phyloP scores from a whole-genome alignment of 805 yeast species.

The Pichia sporocuriosa region DNA sequence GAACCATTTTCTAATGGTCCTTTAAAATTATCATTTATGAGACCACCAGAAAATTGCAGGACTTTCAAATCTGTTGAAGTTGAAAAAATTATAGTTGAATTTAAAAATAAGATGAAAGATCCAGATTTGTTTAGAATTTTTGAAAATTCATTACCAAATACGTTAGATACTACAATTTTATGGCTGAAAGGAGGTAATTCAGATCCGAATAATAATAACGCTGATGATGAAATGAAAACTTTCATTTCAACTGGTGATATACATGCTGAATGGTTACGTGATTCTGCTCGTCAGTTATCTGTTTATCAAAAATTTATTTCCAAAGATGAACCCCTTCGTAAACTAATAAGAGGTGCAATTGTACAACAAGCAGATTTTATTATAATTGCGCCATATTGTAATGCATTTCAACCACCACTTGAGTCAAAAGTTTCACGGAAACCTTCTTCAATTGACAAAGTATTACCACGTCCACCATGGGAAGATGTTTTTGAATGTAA shows the following conservation, averaged over 20 bases:
- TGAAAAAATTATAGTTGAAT: constrained; percentile 50
- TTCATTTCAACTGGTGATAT: constrained; percentile 90
- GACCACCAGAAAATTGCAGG: constrained; percentile 68
- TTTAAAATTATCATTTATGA: constrained; percentile 56
- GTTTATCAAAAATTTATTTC: constrained; percentile 61
- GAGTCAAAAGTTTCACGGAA: constrained; percentile 42
- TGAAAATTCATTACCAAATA: constrained; percentile 82
- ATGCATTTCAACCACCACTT: constrained; percentile 85
- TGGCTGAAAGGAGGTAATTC: constrained; percentile 44
- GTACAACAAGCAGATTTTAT: constrained; percentile 68
- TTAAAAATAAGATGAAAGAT: constrained; percentile 44
- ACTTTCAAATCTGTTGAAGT: constrained; percentile 61
- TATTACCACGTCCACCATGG: constrained; percentile 67
- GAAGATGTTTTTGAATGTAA: constrained; percentile 76
- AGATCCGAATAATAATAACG: constrained; percentile 33
- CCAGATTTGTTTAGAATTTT: constrained; percentile 66
- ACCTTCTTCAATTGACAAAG: constrained; percentile 53
- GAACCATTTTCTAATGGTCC: constrained; percentile 54
- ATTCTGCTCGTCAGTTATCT: constrained; percentile 75
- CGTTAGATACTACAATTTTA: constrained; percentile 78
- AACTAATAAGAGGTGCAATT: constrained; percentile 69
- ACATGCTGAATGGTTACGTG: constrained; percentile 90
- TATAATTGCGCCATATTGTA: constrained; percentile 67
- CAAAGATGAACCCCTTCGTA: constrained; percentile 42
- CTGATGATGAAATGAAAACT: too few relatives aligned